Evolutionary conservation across 805 yeast species (phyloP), one percentile per base, ranked within the genome.

Genomic region (Kuraishia capsulata): DNA sequence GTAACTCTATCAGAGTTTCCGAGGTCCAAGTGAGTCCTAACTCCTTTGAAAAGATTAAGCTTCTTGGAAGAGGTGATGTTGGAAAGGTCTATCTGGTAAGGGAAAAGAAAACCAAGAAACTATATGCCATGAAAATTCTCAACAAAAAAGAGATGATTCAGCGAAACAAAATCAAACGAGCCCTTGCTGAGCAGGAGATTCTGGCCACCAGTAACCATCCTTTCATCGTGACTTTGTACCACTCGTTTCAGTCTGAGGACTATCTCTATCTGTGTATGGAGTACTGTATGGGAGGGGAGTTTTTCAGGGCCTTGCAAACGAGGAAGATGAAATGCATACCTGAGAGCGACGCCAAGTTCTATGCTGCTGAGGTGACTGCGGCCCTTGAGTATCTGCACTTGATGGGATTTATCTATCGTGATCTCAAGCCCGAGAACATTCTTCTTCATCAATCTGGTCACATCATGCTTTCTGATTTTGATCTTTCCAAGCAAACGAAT

Each of bases 271-370:
- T 92, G 30, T 92, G 99, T 61, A 90, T 94, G 96, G 99, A 92
- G 57, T 92, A 90, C 53, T 92, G 99, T 54, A 87, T 92, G 88
- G 99, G 99, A 23, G 99, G 99, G 34, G 98, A 94, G 61, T 92
- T 92, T 52, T 92, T 92, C 67, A 67, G 97, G 42, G 98, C 97
- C 0, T 62, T 92, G 39, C 98, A 92, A 60, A 88, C 97, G 0
- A 70, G 97, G 43, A 81, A 78, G 44, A 76, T 87, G 39, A 86
- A 88, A 54, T 84, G 95, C 47, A 81, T 92, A 11, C 65, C 76
- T 17, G 99, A 92, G 57, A 73, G 67, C 21, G 97, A 89, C 56
- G 97, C 98, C 2, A 69, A 78, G 41, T 92, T 92, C 56, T 92
- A 92, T 56, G 96, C 97, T 0, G 84, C 96, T 17, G 99, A 92